Conservation (phyloP, 306 rosid genomes). For the Cucurbita ficifolia region DNA sequence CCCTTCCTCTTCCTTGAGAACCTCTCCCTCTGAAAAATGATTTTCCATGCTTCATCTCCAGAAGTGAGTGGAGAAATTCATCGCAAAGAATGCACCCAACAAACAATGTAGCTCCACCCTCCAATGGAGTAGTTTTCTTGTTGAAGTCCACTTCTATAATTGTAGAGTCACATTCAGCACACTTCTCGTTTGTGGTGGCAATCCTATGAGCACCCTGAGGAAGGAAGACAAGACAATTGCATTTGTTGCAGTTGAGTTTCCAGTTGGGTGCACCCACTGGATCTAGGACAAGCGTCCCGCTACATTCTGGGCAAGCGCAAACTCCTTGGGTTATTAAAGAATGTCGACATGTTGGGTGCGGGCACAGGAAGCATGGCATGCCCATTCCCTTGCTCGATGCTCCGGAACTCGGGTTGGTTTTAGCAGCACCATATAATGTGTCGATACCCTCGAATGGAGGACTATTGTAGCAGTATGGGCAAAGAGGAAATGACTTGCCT, state of each 20-base stretch:
- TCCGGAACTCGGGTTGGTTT: conserved; percentile 32
- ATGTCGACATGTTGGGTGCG: conserved; percentile 82
- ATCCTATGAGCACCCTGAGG: conserved; percentile 91
- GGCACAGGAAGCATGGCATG: conserved; percentile 90
- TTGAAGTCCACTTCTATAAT: conserved; percentile 86
- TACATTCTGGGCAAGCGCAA: conserved; percentile 92
- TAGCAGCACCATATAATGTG: conserved; percentile 34
- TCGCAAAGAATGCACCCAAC: conserved; percentile 87
- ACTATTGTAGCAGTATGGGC: conserved; percentile 92
- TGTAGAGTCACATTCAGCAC: conserved; percentile 66
- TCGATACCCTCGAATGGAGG: conserved; percentile 95
- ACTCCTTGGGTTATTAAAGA: conserved; percentile 76
- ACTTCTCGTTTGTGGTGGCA: conserved; percentile 54
- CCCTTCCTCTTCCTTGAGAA: conserved; percentile 69
- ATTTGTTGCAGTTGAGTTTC: conserved; percentile 73
- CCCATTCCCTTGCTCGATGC: conserved; percentile 83
- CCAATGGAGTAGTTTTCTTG: conserved; percentile 83
- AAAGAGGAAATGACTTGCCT: conserved; percentile 75
- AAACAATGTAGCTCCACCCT: conserved; percentile 65
- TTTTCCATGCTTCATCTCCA: conserved; percentile 82
- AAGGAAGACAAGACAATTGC: conserved; percentile 80
- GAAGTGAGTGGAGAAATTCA: conserved; percentile 76
- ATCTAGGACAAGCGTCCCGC: conserved; percentile 79
- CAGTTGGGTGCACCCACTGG: conserved; percentile 88
- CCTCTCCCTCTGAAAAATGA: conserved; percentile 30